Evolutionary conservation across 495 filamentous ascomycete species (phyloP).

Genomic region (Parmelia sp.): DNA sequence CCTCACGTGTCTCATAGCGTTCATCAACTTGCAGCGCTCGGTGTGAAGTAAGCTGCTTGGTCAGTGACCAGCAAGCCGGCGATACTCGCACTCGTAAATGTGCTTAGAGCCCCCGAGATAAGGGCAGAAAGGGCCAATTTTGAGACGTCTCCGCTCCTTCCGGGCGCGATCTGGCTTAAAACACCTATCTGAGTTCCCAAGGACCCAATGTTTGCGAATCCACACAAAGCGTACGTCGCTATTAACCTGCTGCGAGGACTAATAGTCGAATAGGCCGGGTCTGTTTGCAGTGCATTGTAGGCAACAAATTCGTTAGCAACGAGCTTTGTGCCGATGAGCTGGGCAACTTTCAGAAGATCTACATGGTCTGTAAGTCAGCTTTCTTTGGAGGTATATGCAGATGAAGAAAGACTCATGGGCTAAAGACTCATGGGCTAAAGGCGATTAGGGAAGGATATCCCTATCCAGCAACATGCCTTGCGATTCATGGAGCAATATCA

Average conservation of each 20-base stretch:
- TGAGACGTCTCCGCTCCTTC: slow-evolving; percentile 65
- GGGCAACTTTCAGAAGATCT: slow-evolving; percentile 59
- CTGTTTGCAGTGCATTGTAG: slow-evolving; percentile 45
- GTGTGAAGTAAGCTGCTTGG: slow-evolving; percentile 33
- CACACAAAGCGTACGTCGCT: slow-evolving; percentile 35
- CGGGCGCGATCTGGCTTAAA: slow-evolving; percentile 70
- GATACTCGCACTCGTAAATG: slow-evolving; percentile 73
- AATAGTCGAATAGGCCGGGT: slow-evolving; percentile 46
- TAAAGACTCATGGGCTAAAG: not conserved
- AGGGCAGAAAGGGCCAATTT: slow-evolving; percentile 71
- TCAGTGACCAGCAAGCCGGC: slow-evolving; percentile 68
- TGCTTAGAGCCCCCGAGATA: slow-evolving; percentile 69
- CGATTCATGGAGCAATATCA: not conserved
- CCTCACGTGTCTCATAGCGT: not conserved
- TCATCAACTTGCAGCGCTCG: slow-evolving; percentile 18
- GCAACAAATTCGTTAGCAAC: slow-evolving; percentile 70
- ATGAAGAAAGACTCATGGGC: not conserved
- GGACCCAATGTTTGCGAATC: slow-evolving; percentile 74
- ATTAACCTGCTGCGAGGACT: slow-evolving; percentile 44
- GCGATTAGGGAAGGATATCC: not conserved
- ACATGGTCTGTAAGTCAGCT: not conserved
- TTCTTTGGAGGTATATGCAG: not conserved
- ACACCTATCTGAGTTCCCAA: slow-evolving; percentile 85
- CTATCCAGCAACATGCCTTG: not conserved
- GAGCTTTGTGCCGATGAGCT: slow-evolving; percentile 77